Evolutionary conservation across 2,329 filamentous ascomycete genomes (phyloP).

Genomic region (Botrytis byssoidea): DNA sequence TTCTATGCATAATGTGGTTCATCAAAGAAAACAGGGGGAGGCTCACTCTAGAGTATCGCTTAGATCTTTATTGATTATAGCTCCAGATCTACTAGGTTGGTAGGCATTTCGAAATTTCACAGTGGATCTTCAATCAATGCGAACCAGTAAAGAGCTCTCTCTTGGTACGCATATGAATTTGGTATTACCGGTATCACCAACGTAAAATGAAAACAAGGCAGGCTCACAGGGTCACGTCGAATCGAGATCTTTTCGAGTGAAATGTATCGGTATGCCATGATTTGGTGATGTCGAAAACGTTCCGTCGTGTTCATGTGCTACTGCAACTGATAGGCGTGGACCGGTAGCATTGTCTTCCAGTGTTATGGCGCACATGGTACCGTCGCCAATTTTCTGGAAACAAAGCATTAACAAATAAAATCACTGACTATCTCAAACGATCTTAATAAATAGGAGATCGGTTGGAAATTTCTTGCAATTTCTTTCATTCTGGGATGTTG

Average conservation of each 20-base stretch:
- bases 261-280: background rate
- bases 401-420: no score
- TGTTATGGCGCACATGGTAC: background rate
- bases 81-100: no score
- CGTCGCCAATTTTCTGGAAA: background rate
- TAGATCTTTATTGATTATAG: background rate
- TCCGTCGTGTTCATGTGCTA: background rate
- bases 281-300: background rate
- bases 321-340: no score
- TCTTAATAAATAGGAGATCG: background rate
- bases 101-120: background rate
- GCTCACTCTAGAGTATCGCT: background rate
- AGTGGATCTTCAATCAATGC: background rate
- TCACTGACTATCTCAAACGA: background rate
- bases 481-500: background rate
- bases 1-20: background rate
- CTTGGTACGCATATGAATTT: background rate
- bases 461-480: background rate
- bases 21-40: background rate
- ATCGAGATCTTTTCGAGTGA: conserved; percentile 3
- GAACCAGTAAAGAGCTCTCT: background rate
- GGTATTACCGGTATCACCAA: background rate
- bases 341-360: background rate
- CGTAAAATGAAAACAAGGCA: background rate
- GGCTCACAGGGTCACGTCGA: background rate